Evolutionary conservation across 2,329 filamentous ascomycete species (phyloP).

Genomic region (Bipolaris oryzae): DNA sequence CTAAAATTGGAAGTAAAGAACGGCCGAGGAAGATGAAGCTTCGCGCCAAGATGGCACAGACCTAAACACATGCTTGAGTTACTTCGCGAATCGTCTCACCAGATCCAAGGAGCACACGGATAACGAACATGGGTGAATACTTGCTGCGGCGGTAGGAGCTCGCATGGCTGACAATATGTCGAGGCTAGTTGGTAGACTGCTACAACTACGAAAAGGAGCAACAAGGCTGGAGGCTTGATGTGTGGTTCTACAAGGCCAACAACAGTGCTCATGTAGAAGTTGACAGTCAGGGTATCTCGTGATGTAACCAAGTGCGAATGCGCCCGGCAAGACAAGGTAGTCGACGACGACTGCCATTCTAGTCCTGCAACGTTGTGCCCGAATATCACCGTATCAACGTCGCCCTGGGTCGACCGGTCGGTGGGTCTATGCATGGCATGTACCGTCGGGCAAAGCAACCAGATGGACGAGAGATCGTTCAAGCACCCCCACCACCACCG

Average conservation of each 20-base stretch:
- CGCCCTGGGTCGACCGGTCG: not conserved
- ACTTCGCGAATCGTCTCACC: not conserved
- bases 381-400: not conserved
- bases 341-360: not conserved
- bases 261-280: slow-evolving; percentile 2
- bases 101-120: not conserved
- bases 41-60: not conserved
- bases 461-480: slow-evolving; percentile 7
- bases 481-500: slow-evolving; percentile 47
- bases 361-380: slow-evolving; percentile 1
- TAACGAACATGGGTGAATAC: not conserved
- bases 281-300: slow-evolving; percentile 7
- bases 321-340: not conserved
- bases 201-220: slow-evolving; percentile 3
- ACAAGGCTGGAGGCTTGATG: not conserved
- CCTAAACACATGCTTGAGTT: not conserved
- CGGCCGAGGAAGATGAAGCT: not conserved
- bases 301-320: not conserved
- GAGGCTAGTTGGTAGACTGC: not conserved
- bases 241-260: not conserved
- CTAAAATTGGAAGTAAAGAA: not conserved
- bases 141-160: not conserved
- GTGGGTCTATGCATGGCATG: slow-evolving; percentile 6
- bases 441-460: slow-evolving; percentile 3
- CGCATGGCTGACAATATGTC: not conserved